Evolutionary conservation across 352 stramenopile genomes (phyloP).

Genomic region (Plasmopara viticola): DNA sequence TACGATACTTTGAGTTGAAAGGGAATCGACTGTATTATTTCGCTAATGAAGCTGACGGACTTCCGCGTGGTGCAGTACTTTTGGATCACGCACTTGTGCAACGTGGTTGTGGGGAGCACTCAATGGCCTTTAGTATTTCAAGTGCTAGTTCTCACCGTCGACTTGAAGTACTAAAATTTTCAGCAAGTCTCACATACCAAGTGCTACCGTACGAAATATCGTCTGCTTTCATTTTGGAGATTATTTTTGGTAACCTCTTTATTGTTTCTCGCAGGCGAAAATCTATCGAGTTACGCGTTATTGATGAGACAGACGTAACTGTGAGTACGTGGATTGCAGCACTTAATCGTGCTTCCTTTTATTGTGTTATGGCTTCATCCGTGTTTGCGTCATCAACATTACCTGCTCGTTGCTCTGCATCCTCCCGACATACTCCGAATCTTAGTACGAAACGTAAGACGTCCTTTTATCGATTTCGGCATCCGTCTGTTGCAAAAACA

Average conservation of each 20-base stretch:
- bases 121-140: conserved; percentile 65
- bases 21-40: conserved; percentile 80
- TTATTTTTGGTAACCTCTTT: too few species aligned
- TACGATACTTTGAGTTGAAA: conserved; percentile 78
- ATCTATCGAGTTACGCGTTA: conserved; percentile 54
- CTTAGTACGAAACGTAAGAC: conserved; percentile 27
- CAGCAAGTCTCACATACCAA: conserved; percentile 58
- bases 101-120: conserved; percentile 49
- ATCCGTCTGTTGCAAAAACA: conserved; percentile 26
- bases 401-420: conserved; percentile 34
- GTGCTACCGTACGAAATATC: conserved; percentile 37
- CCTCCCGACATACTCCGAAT: conserved; percentile 26
- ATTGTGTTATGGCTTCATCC: conserved; percentile 42
- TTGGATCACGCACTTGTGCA: conserved; percentile 65
- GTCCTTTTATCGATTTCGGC: conserved; percentile 60
- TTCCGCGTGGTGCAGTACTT: conserved; percentile 63
- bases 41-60: conserved; percentile 57
- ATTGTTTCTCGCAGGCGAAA: conserved; percentile 29
- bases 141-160: conserved; percentile 47
- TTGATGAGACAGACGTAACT: conserved; percentile 46
- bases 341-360: conserved; percentile 66
- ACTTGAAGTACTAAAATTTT: conserved; percentile 71
- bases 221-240: background rate
- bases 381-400: conserved; percentile 6
- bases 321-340: conserved; percentile 53